A percentile compares a stretch with the other conserved stretches of the same genome.
Conservation (phyloP, 768 basidiomycete species). For the Leccinum subgranulosum region DNA sequence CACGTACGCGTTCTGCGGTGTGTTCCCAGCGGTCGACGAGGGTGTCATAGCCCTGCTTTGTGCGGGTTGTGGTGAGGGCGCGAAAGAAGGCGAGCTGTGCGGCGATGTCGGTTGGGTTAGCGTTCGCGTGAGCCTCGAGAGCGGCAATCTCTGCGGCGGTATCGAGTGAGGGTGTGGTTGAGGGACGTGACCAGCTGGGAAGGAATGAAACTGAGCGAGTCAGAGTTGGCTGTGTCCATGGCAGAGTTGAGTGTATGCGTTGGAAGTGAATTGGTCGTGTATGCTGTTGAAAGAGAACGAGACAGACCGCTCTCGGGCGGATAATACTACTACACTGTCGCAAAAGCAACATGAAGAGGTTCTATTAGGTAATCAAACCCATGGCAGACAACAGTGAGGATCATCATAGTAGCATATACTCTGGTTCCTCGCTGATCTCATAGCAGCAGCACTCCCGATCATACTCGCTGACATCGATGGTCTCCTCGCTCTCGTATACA, state of each 20-base stretch:
- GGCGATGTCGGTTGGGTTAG: conserved; percentile 61
- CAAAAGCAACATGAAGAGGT: not conserved
- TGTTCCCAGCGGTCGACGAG: conserved; percentile 80
- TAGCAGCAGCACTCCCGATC: conserved; percentile 28
- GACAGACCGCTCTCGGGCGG: conserved; percentile 1
- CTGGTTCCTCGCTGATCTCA: not conserved
- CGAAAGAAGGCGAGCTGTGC: conserved; percentile 71
- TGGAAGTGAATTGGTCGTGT: not conserved
- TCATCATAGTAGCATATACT: not conserved
- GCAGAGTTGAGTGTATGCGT: not conserved
- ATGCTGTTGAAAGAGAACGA: not conserved
- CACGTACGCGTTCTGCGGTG: conserved; percentile 77
- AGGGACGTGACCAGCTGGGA: conserved; percentile 24
- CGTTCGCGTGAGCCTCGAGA: conserved; percentile 76
- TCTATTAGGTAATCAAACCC: conserved; percentile 19
- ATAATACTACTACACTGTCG: not conserved
- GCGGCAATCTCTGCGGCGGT: conserved; percentile 68
- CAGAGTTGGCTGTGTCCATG: not conserved
- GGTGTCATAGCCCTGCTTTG: conserved; percentile 59
- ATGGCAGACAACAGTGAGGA: conserved; percentile 33
- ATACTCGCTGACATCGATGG: conserved; percentile 56
- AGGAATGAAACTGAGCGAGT: conserved; percentile 21
- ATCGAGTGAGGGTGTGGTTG: conserved; percentile 54
- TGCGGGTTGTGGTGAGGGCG: conserved; percentile 61
- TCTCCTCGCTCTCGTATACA: conserved; percentile 56